Evolutionary conservation across 176 grass and related monocot species (phyloP).

Genomic region (bread wheat (Triticum aestivum)): IWGSC_CS_RefSeq_v2.1 NC_057809.1:424232945-424233444

Average conservation of each 20-base stretch:
- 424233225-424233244: too few relatives aligned
- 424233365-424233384: not conserved
- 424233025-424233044: not conserved
- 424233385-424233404: not conserved
- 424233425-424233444: not conserved
- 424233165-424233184: not conserved
- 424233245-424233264: too few relatives aligned
- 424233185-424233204: too few relatives aligned
- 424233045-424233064: not conserved
- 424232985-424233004: not conserved
- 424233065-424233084: not conserved
- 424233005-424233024: not conserved
- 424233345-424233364: not conserved
- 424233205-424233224: too few relatives aligned
- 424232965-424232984: constrained; percentile 3
- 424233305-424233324: not conserved
- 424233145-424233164: not conserved
- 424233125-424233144: not conserved
- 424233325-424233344: not conserved
- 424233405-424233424: not conserved
- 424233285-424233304: not conserved
- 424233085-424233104: not conserved
- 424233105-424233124: not conserved
- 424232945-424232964: not conserved
- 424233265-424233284: not conserved